Evolutionary conservation across 176 grass and related monocot genomes (phyloP), one percentile per base, ranked within the genome.

Genomic region (Oryza punctata): DNA sequence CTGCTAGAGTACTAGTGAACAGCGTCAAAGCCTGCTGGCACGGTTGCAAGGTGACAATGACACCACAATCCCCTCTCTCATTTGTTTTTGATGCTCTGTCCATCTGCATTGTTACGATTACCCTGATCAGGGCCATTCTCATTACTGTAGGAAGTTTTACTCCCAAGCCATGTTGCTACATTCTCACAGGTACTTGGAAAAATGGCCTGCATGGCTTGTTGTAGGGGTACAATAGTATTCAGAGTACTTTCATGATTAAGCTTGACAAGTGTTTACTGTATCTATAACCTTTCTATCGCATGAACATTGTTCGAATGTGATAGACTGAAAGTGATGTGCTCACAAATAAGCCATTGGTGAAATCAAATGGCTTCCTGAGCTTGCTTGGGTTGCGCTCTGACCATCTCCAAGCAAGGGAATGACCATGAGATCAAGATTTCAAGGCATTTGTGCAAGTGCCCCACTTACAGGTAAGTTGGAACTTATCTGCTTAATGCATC

Each of bases 401-500:
- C 59, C 60, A 33, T 69, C 72, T 33, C 59, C 65, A 84, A 90
- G 81, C 80, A 82, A 75, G 78, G 67, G 69, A 72, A 77, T 59
- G 18, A 47, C 63, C 54, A 16, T 12, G 59, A 94, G 77, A 69
- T 94, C 12, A 67, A 98, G 87, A 80, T 95, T 46, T 78, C 50
- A 43, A 86, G 74, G 77, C 86, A 82, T 59, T 29, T 98, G 25
- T 95, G 93, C 82, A 98, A 93, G 87, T 57, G 46, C 95, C 25
- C 93, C 96, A 3, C 78, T 85, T 71, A 69, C 85, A 1, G 91
- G 96, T 98, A 88, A 90, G 75, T 88, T 44, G 28, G 50, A 11
- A 74, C 19, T 67, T 28, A 78, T 67, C 6, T 4, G n/a, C 67
- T 82, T 76, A 61, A 71, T 13, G 46, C 26, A 77, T 69, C 0